Percentiles rank a stretch among this genome's conserved stretches.
phyloP scores from a whole-genome alignment of 148 eudicot genomes.

The Rhododendron williamsianum region DNA sequence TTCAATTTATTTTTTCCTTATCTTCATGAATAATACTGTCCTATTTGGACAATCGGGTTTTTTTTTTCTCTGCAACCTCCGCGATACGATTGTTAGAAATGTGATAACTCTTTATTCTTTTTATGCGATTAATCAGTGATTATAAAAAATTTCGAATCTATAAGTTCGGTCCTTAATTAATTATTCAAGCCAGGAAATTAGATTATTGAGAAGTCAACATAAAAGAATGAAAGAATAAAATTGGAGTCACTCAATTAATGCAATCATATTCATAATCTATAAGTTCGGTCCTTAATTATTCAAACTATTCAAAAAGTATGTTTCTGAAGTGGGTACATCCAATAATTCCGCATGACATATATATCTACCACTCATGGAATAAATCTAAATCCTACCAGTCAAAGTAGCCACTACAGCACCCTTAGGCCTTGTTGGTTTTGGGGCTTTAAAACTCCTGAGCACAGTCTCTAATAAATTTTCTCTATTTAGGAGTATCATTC shows the following conservation, averaged over 20 bases:
- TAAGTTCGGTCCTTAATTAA: neutral
- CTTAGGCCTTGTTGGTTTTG: no score
- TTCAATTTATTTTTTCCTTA: neutral
- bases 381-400: no score
- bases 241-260: neutral
- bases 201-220: neutral
- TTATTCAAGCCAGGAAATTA: no score
- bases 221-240: no score
- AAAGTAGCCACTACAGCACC: no score
- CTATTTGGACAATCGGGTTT: neutral
- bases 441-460: no score
- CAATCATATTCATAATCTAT: neutral
- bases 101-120: neutral
- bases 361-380: neutral
- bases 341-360: neutral
- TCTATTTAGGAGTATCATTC: no score
- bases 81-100: neutral
- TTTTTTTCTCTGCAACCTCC: no score
- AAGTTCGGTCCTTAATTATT: no score
- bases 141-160: neutral
- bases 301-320: neutral
- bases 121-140: neutral
- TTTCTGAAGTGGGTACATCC: neutral
- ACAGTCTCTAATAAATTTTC: no score
- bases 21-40: neutral